phyloP scores from a whole-genome alignment of 257 asterid species.

The Echium plantagineum region DNA sequence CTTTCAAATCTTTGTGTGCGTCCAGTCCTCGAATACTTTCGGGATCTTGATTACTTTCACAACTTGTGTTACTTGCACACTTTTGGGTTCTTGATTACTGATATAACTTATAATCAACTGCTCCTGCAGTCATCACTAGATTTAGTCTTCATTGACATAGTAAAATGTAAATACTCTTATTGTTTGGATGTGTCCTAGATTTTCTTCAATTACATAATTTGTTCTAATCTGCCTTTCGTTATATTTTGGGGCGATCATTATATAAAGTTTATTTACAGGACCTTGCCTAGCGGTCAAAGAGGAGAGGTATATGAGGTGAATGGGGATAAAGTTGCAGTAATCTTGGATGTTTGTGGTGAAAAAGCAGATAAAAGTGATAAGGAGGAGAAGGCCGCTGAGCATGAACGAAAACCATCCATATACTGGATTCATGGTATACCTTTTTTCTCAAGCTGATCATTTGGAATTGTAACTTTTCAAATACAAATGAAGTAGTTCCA shows the following conservation, averaged over 20 bases:
- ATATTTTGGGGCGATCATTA: background rate
- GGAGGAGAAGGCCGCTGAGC: slow-evolving; percentile 32
- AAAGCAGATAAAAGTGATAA: slow-evolving; percentile 26
- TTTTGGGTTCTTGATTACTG: too few species aligned
- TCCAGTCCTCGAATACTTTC: too few species aligned
- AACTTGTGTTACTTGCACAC: too few species aligned
- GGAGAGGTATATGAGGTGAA: slow-evolving; percentile 96
- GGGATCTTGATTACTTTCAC: too few species aligned
- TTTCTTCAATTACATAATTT: too few species aligned
- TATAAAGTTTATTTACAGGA: slow-evolving; percentile 33
- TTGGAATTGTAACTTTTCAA: background rate
- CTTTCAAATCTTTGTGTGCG: too few species aligned
- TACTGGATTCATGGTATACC: slow-evolving; percentile 72
- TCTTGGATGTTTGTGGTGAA: slow-evolving; percentile 41
- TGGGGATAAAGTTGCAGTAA: slow-evolving; percentile 73
- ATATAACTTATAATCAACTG: too few species aligned
- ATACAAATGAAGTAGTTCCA: too few species aligned
- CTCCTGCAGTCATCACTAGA: too few species aligned
- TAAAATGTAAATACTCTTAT: too few species aligned
- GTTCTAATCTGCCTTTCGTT: background rate
- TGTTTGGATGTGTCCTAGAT: background rate
- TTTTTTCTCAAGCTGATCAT: slow-evolving; percentile 3
- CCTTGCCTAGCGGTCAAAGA: slow-evolving; percentile 60
- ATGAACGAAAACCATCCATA: slow-evolving; percentile 44
- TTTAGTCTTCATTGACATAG: too few species aligned